Base-by-base conservation (phyloP, 495 filamentous ascomycete species). In the Penicillium odoratum region DNA sequence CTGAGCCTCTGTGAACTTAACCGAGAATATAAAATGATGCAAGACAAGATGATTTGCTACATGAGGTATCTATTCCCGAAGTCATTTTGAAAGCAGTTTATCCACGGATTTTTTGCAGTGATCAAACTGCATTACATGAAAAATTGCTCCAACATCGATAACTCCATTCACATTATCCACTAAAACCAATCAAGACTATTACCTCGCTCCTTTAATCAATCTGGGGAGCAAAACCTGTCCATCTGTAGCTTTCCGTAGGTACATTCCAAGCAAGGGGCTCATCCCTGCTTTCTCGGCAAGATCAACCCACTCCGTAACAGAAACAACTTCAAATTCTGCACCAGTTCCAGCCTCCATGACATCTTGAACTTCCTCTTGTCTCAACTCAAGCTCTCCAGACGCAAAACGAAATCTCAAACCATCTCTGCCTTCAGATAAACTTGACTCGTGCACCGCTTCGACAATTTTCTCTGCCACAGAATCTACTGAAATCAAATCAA, bases 401-500 rank as follows among this genome's bases (percentile, higher is more conserved):
- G 64, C 63, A 38, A 56, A 59, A 11, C 28, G 18, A 21, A 58
- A 58, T 7, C 33, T 38, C 5, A 58, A 51, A 25, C 15, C 21
- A 0, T 38, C 21, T 1, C 15, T 13, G 29, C 9, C 26, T 6
- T 4, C 28, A 11, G 43, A 1, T 10, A 8, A 0, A 43, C 47
- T 48, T 7, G 62, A 63, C 16, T 26, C 10, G 30, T 55, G 51
- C 5, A 62, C 60, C 1, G 56, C 55, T 7, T 62, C 29, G 0
- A 64, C 42, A 15, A 69, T 59, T 18, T 64, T 58, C 3, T 55
- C 49, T 16, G 63, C 63, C 0, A 56, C 66, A 3, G 60, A 64
- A 46, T 66, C 33, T 9, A 69, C 66, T 5, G 66, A 57, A n/a
- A 69, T 60, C n/a, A 69, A 56, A 42, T 69, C 66, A 25, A 69